These are phyloP conservation scores for Suillus placidus DNA, from an alignment of 768 basidiomycete genomes.

Conservation along the genomic window DNA sequence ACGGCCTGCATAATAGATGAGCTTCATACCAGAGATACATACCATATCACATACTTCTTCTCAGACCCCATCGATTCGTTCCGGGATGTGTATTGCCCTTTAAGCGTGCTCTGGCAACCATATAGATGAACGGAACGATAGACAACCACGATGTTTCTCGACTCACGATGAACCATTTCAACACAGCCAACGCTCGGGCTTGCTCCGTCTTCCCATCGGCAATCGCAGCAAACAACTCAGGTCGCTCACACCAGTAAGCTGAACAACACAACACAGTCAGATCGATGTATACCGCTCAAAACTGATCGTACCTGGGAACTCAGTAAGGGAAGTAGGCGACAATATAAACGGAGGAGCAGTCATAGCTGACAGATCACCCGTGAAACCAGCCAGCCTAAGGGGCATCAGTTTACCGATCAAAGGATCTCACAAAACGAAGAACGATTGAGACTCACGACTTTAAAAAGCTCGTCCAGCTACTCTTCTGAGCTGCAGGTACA, in stretches of 20 bases:
- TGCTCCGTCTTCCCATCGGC: conserved; percentile 74
- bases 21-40: conserved; percentile 4
- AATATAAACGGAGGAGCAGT: conserved; percentile 92
- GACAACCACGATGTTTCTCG: background rate
- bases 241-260: conserved; percentile 98
- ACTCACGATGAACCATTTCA: conserved; percentile 93
- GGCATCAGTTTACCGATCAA: conserved; percentile 10
- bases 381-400: conserved; percentile 77
- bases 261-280: conserved; percentile 11
- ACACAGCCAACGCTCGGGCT: conserved; percentile 75
- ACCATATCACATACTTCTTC: conserved; percentile 73
- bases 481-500: conserved; percentile 81
- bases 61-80: conserved; percentile 97
- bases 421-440: background rate
- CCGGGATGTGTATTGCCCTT: conserved; percentile 92
- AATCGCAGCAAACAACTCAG: conserved; percentile 86
- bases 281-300: conserved; percentile 1
- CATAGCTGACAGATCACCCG: conserved; percentile 83
- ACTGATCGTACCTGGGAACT: conserved; percentile 74
- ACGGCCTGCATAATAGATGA: conserved; percentile 56
- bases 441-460: conserved; percentile 68
- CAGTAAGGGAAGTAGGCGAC: conserved; percentile 87
- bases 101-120: conserved; percentile 73
- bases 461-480: conserved; percentile 88
- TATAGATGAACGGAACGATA: background rate